A percentile compares a stretch with the other conserved stretches of the same genome.
phyloP scores from a whole-genome alignment of 495 filamentous ascomycete genomes.

The Aspergillus conjunctus region DNA sequence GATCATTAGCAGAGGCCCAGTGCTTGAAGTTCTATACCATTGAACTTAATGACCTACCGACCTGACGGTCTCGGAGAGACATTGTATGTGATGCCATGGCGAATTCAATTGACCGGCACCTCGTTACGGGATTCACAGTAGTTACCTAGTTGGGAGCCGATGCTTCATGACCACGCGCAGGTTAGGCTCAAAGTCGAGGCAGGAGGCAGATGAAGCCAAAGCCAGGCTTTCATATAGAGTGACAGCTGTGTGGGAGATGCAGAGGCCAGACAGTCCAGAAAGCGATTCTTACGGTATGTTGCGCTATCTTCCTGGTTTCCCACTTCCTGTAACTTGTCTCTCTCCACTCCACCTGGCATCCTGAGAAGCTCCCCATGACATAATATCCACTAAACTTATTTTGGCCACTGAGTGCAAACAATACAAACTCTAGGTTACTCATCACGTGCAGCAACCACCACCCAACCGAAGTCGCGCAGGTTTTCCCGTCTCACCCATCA shows the following conservation, averaged over 20 bases:
- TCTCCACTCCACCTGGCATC: slow-evolving; percentile 36
- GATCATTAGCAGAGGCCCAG: neutral
- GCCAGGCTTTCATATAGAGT: neutral
- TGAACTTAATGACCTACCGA: slow-evolving; percentile 79
- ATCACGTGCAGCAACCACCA: slow-evolving; percentile 23
- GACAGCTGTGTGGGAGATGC: neutral
- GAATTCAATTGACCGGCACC: slow-evolving; percentile 13
- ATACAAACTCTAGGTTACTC: slow-evolving; percentile 13
- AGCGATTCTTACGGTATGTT: slow-evolving; percentile 5
- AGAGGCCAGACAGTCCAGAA: slow-evolving; percentile 2
- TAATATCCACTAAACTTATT: slow-evolving; percentile 18
- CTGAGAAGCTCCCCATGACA: slow-evolving; percentile 28
- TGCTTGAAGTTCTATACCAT: slow-evolving; percentile 44
- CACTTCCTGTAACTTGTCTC: slow-evolving; percentile 13
- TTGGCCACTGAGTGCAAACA: slow-evolving; percentile 17
- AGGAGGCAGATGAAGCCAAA: neutral
- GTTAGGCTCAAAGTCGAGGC: neutral
- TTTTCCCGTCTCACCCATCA: slow-evolving; percentile 27
- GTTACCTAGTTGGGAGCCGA: slow-evolving; percentile 23
- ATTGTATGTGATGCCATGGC: slow-evolving; percentile 72
- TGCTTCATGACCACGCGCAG: slow-evolving; percentile 23
- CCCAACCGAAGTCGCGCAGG: slow-evolving; percentile 22
- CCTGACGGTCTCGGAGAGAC: slow-evolving; percentile 93
- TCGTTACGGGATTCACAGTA: slow-evolving; percentile 9
- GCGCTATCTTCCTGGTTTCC: neutral